Percentiles rank a stretch among this genome's conserved stretches.
These are phyloP conservation scores for Uronychia setigera DNA, from an alignment of 73 alveolate genomes.

Conservation along the genomic window DNA sequence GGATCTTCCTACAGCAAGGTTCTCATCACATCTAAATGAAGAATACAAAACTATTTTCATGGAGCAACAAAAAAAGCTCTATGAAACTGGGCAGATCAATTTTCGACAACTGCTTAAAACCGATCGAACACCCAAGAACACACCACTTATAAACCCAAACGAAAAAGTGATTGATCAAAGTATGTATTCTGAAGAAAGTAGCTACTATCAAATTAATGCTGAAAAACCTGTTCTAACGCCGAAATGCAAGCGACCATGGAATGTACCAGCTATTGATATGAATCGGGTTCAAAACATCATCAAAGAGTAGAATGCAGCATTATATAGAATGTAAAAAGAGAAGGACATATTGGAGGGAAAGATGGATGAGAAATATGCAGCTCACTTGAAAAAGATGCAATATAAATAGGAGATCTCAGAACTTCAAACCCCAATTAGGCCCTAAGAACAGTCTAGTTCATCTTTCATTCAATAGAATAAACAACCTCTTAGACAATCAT, in stretches of 20 bases:
- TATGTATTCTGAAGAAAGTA: neutral
- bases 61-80: slow-evolving; percentile 30
- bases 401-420: no score
- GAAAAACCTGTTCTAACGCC: neutral
- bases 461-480: no score
- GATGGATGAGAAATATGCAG: neutral
- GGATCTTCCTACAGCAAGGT: slow-evolving; percentile 57
- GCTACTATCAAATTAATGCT: neutral
- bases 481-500: no score
- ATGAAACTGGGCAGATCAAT: neutral
- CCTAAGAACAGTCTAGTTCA: no score
- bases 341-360: neutral
- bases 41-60: slow-evolving; percentile 51
- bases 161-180: neutral
- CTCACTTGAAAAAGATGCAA: neutral
- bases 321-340: neutral
- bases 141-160: neutral
- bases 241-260: neutral
- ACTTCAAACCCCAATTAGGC: no score
- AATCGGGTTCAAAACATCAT: neutral
- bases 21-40: slow-evolving; percentile 50
- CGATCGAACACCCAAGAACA: neutral
- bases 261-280: neutral
- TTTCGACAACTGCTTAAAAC: neutral
- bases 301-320: neutral